phyloP scores from a whole-genome alignment of 306 rosid genomes.

The Vicia sativa region DNA sequence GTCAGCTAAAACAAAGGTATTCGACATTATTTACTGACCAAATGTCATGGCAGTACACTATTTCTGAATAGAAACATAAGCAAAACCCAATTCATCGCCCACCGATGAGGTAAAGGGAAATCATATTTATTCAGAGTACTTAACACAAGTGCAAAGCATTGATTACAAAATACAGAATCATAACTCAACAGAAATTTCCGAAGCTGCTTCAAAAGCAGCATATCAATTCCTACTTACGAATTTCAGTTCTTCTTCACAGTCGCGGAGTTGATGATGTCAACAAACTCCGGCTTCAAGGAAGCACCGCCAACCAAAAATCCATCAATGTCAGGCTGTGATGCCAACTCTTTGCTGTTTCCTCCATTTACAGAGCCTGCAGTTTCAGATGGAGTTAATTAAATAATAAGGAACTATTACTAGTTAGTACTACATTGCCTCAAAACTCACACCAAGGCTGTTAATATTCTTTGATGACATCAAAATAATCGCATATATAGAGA shows the following conservation, averaged over 20 bases:
- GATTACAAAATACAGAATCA: conserved; percentile 35
- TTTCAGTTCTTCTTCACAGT: conserved; percentile 66
- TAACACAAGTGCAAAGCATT: conserved; percentile 34
- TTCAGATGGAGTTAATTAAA: not conserved
- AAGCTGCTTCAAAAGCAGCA: conserved; percentile 40
- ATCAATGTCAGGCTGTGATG: conserved; percentile 80
- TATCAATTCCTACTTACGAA: conserved; percentile 29
- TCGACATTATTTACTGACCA: conserved; percentile 43
- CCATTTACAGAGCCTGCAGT: conserved; percentile 87
- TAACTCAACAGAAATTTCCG: conserved; percentile 33
- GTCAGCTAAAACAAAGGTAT: conserved; percentile 11
- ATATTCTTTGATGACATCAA: too few relatives aligned
- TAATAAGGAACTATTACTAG: not conserved
- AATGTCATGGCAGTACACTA: conserved; percentile 41
- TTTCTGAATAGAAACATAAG: conserved; percentile 23
- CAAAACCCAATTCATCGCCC: conserved; percentile 40
- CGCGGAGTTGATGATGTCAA: conserved; percentile 83
- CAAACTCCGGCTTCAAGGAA: conserved; percentile 84
- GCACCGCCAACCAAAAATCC: conserved; percentile 98
- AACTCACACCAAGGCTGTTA: not conserved
- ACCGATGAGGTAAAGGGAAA: conserved; percentile 28
- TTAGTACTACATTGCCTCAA: conserved; percentile 4
- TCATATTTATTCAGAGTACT: conserved; percentile 33
- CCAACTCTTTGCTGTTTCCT: conserved; percentile 83
- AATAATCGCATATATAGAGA: not conserved